Conservation (phyloP, 2,329 filamentous ascomycete genomes). For the Alternaria sp. region DNA sequence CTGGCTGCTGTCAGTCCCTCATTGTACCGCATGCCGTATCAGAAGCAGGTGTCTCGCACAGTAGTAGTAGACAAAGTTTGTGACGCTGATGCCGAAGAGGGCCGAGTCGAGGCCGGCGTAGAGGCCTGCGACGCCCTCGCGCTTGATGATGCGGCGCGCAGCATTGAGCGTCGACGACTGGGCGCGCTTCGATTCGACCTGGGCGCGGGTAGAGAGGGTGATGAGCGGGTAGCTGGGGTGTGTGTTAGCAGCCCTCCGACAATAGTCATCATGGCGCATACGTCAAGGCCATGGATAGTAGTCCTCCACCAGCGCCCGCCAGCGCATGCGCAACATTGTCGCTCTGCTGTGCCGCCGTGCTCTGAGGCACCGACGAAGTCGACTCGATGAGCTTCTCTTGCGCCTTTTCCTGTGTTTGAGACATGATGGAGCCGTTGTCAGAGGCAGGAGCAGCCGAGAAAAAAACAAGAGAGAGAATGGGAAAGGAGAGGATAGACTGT, state of each 20-base stretch:
- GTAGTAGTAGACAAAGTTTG: constrained; percentile 99
- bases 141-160: constrained; percentile 84
- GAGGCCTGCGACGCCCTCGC: constrained; percentile 87
- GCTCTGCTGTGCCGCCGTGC: constrained; percentile 78
- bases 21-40: background rate
- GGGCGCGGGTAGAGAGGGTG: constrained; percentile 94
- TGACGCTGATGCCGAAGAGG: constrained; percentile 96
- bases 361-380: constrained; percentile 55
- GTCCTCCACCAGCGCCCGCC: constrained; percentile 89
- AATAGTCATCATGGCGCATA: constrained; percentile 54
- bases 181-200: constrained; percentile 95
- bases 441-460: constrained; percentile 6
- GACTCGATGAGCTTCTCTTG: constrained; percentile 48
- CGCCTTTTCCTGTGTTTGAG: constrained; percentile 40
- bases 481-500: background rate
- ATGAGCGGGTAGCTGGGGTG: constrained; percentile 84
- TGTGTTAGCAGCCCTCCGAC: constrained; percentile 14
- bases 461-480: background rate
- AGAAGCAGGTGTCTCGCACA: constrained; percentile 58
- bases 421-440: constrained; percentile 28
- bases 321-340: constrained; percentile 97
- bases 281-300: constrained; percentile 95
- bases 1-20: constrained; percentile 39
- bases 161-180: constrained; percentile 85
- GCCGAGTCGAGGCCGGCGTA: constrained; percentile 94